Evolutionary conservation across 2,329 filamentous ascomycete species (phyloP).

Genomic region (Neofusicoccum ribis): DNA sequence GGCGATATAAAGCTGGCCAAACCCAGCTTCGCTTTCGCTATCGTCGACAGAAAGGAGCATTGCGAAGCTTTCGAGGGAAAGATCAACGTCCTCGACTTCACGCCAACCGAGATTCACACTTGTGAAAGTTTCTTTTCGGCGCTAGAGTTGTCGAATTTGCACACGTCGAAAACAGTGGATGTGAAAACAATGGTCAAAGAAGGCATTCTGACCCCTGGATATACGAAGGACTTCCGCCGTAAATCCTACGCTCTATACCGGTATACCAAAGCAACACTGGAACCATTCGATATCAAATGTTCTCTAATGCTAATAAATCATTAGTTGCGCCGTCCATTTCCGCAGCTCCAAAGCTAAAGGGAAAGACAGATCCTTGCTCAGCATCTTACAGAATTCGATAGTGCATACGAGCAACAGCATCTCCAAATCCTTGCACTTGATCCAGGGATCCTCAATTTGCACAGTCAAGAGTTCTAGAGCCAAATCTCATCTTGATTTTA

Average conservation of each 20-base stretch:
- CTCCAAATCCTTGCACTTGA: neutral
- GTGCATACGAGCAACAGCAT: neutral
- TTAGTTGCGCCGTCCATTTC: neutral
- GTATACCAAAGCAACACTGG: neutral
- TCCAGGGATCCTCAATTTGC: neutral
- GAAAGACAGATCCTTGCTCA: neutral
- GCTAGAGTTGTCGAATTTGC: neutral
- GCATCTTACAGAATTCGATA: neutral
- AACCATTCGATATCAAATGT: no score
- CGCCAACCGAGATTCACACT: neutral
- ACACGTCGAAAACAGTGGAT: neutral
- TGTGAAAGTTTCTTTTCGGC: neutral
- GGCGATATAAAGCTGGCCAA: neutral
- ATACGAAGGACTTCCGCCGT: neutral
- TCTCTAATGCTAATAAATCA: no score
- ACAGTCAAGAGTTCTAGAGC: neutral
- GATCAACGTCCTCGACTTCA: neutral
- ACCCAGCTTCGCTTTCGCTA: neutral
- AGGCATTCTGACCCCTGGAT: accelerated
- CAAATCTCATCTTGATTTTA: neutral
- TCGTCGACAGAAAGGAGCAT: neutral
- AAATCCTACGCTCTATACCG: neutral
- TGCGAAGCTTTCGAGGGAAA: neutral
- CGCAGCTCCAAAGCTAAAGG: neutral
- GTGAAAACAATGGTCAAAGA: neutral